These are phyloP conservation scores for Leccinum rimulosum DNA, from an alignment of 768 basidiomycete species.

Conservation along the genomic window DNA sequence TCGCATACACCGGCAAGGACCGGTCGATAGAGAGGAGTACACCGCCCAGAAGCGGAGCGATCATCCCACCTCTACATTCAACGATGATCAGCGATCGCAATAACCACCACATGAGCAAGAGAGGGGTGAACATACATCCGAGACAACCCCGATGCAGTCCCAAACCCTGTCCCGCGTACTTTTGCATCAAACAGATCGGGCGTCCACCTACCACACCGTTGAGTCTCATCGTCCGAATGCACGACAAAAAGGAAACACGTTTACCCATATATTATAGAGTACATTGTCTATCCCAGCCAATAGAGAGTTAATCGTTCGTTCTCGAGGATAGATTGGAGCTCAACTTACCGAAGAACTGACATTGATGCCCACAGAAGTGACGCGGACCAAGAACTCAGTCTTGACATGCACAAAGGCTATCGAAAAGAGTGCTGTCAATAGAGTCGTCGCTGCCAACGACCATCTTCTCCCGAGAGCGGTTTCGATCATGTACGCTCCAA, in stretches of 20 bases:
- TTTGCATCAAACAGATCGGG: constrained; percentile 84
- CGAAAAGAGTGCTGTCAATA: constrained; percentile 75
- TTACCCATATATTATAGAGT: constrained; percentile 77
- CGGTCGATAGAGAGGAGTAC: constrained; percentile 62
- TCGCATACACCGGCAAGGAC: constrained; percentile 74
- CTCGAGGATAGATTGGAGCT: not conserved
- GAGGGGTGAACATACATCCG: constrained; percentile 56
- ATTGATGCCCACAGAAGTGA: constrained; percentile 74
- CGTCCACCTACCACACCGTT: constrained; percentile 52
- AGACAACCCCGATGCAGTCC: constrained; percentile 82
- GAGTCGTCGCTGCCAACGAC: constrained; percentile 73
- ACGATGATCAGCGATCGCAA: not conserved
- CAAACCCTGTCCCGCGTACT: constrained; percentile 86
- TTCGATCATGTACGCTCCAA: constrained; percentile 86
- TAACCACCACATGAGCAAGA: not conserved
- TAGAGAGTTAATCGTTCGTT: not conserved
- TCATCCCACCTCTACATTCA: constrained; percentile 74
- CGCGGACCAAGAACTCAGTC: constrained; percentile 55
- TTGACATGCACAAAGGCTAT: constrained; percentile 61
- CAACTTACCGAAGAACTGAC: constrained; percentile 58
- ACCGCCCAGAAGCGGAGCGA: constrained; percentile 80
- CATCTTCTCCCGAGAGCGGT: constrained; percentile 61
- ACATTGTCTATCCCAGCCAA: constrained; percentile 58
- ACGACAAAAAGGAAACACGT: not conserved
- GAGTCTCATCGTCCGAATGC: not conserved